Base-by-base conservation (phyloP, 1,284 basidiomycete species). In the Athelia psychrophila region DNA sequence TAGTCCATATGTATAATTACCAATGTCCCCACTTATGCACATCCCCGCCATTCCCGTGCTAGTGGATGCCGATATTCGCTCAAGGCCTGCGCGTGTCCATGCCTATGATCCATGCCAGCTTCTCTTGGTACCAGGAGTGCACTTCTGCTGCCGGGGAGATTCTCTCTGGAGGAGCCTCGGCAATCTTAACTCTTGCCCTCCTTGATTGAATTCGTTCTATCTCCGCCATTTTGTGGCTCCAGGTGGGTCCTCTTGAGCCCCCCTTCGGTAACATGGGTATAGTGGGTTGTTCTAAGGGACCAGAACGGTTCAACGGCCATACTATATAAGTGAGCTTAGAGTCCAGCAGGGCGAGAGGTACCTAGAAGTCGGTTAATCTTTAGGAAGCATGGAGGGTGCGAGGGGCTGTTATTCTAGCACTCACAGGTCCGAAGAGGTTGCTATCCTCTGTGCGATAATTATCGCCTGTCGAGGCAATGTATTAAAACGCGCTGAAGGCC, bases 401-500 rank as follows among this genome's bases (percentile, higher is more conserved):
- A n/a, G n/a, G n/a, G n/a, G n/a, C n/a, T n/a, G n/a, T n/a, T n/a
- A n/a, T n/a, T n/a, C n/a, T n/a, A n/a, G n/a, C 15, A 67, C 77
- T 52, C 60, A 89, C 87, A 2, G 88, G 83, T 23, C 88, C 88
- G 61, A 87, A 88, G 9, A 72, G 66, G 63, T 89, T 90, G 68
- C 86, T 89, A 61, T 90, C 88, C 53, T 83, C 75, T 10, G 83
- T 86, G 53, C 79, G 75, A 60, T 83, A 86, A 57, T 85, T 83
- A 55, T 88, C 86, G 5, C 86, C 85, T 79, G 55, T 15, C 12
- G 20, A 30, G 25, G 20, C 45, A 6, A 22, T 23, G 10, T 38
- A 52, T 40, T 54, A 38, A 38, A 55, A 55, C 20, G 45, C 32
- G 25, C 19, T 44, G 35, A 24, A 50, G 22, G 32, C 10, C 19